phyloP scores from a whole-genome alignment of 2,329 filamentous ascomycete species.

The Pseudopyrenochaeta lycopersici region DNA sequence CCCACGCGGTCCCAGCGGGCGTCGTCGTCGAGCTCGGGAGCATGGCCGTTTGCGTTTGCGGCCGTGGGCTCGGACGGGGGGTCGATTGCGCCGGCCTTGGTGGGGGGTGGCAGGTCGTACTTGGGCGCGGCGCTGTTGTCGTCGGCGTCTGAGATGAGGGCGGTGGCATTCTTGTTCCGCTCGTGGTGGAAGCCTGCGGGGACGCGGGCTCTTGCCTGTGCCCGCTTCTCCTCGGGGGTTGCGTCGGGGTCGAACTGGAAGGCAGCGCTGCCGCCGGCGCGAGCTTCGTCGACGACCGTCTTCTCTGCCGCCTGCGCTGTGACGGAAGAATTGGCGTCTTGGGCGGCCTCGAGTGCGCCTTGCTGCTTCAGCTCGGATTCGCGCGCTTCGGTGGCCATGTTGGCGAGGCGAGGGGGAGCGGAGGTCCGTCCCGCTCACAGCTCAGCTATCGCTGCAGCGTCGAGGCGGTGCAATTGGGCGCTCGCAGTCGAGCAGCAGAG shows the following conservation, averaged over 20 bases:
- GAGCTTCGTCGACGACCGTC: slow-evolving; percentile 78
- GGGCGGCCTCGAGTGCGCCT: slow-evolving; percentile 79
- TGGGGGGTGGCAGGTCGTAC: slow-evolving; percentile 80
- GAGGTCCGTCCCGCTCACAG: slow-evolving; percentile 8
- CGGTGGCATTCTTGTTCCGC: slow-evolving; percentile 69
- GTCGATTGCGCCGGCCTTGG: slow-evolving; percentile 73
- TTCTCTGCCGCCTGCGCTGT: slow-evolving; percentile 76
- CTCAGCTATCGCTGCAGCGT: neutral
- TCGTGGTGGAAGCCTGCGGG: slow-evolving; percentile 71
- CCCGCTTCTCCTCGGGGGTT: slow-evolving; percentile 81
- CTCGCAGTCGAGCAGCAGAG: slow-evolving; percentile 2
- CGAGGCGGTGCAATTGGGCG: slow-evolving; percentile 16
- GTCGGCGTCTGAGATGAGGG: slow-evolving; percentile 78
- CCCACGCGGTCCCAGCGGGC: slow-evolving; percentile 69
- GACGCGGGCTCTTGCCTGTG: slow-evolving; percentile 73
- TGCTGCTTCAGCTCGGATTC: slow-evolving; percentile 79
- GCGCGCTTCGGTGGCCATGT: slow-evolving; percentile 40
- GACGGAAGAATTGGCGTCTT: slow-evolving; percentile 73
- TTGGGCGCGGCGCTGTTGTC: slow-evolving; percentile 54
- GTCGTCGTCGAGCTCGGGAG: slow-evolving; percentile 64
- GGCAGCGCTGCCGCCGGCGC: slow-evolving; percentile 79
- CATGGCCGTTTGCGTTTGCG: slow-evolving; percentile 59
- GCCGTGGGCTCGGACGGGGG: slow-evolving; percentile 58
- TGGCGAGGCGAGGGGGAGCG: slow-evolving; percentile 23
- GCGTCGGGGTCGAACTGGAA: slow-evolving; percentile 90